Evolutionary conservation across 306 rosid species (phyloP).

Genomic region (Amphicarpaea edgeworthii): DNA sequence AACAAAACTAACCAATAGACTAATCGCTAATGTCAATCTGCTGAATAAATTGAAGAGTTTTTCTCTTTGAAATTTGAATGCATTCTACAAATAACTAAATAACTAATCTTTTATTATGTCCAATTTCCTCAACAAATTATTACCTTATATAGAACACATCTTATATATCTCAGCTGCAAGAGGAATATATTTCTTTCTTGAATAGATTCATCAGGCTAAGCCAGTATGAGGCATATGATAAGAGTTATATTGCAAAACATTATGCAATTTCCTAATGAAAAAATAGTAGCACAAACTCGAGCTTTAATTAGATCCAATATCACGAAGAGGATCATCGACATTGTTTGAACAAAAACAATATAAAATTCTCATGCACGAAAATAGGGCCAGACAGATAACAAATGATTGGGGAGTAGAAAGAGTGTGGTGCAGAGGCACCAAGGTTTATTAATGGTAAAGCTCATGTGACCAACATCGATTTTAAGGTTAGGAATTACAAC

Average conservation of each 20-base stretch:
- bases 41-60: constrained; percentile 19
- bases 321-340: too few species aligned
- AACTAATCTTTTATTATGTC: background rate
- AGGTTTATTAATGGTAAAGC: constrained; percentile 16
- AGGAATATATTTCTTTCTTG: too few species aligned
- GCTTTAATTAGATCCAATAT: too few species aligned
- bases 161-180: background rate
- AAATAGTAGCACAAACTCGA: too few species aligned
- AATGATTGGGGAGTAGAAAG: constrained; percentile 24
- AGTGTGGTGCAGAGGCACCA: background rate
- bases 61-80: constrained; percentile 14
- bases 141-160: background rate
- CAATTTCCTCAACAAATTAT: constrained; percentile 9
- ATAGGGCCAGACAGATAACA: constrained; percentile 2
- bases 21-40: constrained; percentile 23
- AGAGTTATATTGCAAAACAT: background rate
- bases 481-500: too few species aligned
- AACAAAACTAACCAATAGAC: constrained; percentile 18
- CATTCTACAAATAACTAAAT: background rate
- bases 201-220: constrained; percentile 24
- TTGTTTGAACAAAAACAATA: too few species aligned
- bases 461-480: constrained; percentile 24
- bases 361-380: constrained; percentile 1
- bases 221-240: constrained; percentile 10
- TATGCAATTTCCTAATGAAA: background rate